These are phyloP conservation scores for Blumeria hordei DNA, from an alignment of 2,329 filamentous ascomycete species.

Conservation along the genomic window DNA sequence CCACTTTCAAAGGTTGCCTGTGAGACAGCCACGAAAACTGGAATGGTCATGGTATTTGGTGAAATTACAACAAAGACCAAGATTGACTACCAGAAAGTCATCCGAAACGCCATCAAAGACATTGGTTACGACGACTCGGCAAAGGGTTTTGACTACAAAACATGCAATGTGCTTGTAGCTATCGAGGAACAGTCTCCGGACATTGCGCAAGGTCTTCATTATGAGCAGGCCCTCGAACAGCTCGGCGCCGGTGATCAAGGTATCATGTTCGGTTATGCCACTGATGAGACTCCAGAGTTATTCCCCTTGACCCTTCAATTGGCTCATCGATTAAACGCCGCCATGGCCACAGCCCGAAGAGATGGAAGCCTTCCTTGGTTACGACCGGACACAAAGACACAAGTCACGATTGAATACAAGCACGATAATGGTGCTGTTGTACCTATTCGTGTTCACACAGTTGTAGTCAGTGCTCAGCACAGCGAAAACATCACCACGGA, in stretches of 20 bases:
- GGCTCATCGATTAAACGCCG: constrained; percentile 89
- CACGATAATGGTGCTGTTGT: constrained; percentile 87
- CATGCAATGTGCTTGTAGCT: constrained; percentile 90
- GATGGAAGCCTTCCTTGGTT: constrained; percentile 81
- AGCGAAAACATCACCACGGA: constrained; percentile 70
- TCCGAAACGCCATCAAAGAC: constrained; percentile 86
- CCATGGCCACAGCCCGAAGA: constrained; percentile 74
- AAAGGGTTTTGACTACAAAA: constrained; percentile 99
- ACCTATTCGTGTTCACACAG: constrained; percentile 79
- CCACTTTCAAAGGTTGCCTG: constrained; percentile 97
- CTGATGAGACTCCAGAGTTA: constrained; percentile 93
- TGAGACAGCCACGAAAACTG: constrained; percentile 98
- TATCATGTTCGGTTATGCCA: constrained; percentile 99
- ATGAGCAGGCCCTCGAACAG: constrained; percentile 91
- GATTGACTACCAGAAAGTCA: constrained; percentile 95
- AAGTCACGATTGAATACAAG: constrained; percentile 97
- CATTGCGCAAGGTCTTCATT: constrained; percentile 97
- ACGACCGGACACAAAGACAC: constrained; percentile 96
- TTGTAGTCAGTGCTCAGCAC: constrained; percentile 94
- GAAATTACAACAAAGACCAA: constrained; percentile 94
- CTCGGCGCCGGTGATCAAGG: constrained; percentile 98
- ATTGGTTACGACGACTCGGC: constrained; percentile 93
- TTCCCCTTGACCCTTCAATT: constrained; percentile 85
- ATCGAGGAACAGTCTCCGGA: constrained; percentile 98
- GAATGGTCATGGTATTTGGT: constrained; percentile 97